phyloP scores from a whole-genome alignment of 768 basidiomycete genomes.

The Coprinellus micaceus region DNA sequence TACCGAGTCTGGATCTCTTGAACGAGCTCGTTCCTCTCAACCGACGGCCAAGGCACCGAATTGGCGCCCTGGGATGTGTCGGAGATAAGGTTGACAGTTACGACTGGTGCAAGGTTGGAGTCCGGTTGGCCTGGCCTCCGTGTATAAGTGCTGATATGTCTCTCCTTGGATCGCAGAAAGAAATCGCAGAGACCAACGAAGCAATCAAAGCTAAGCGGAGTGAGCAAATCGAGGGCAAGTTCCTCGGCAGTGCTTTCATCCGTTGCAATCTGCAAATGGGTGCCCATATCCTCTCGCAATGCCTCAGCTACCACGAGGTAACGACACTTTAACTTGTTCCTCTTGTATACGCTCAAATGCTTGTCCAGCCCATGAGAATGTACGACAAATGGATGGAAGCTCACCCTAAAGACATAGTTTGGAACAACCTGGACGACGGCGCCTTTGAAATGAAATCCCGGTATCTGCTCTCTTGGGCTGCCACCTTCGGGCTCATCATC shows the following conservation, averaged over 20 bases:
- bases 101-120: conserved; percentile 52
- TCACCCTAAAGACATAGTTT: conserved; percentile 53
- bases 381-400: conserved; percentile 58
- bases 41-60: conserved; percentile 51
- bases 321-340: conserved; percentile 9
- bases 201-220: conserved; percentile 39
- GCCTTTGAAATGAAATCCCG: conserved; percentile 51
- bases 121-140: neutral
- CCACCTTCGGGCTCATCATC: conserved; percentile 57
- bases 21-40: conserved; percentile 50
- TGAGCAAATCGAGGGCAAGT: conserved; percentile 38
- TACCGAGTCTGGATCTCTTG: conserved; percentile 32
- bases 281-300: conserved; percentile 67
- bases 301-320: conserved; percentile 50
- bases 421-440: conserved; percentile 52
- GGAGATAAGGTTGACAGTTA: conserved; percentile 68
- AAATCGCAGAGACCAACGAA: conserved; percentile 46
- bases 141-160: neutral
- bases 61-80: conserved; percentile 44
- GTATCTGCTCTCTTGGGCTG: conserved; percentile 50
- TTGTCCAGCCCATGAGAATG: conserved; percentile 53
- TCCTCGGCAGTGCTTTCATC: conserved; percentile 57
- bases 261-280: conserved; percentile 71
- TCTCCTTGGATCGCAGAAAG: conserved; percentile 29
- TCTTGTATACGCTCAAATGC: conserved; percentile 1